phyloP scores from a whole-genome alignment of 257 asterid genomes.

The Leptodermis oblonga region DNA sequence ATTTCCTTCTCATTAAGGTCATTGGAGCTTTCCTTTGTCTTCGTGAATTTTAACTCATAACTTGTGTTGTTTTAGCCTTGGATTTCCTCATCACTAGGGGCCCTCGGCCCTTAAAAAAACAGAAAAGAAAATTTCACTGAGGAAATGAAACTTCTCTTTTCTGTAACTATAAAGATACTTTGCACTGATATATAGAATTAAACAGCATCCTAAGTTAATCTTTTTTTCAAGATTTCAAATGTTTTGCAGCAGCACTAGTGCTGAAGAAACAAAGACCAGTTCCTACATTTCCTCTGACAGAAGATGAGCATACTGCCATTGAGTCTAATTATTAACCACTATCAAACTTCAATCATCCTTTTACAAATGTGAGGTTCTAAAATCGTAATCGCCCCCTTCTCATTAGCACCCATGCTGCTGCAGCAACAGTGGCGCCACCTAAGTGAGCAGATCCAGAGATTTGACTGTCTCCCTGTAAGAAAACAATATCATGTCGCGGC shows the following conservation, averaged over 20 bases:
- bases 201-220: not conserved
- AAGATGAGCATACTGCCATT: not conserved
- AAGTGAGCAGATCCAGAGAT: constrained; percentile 77
- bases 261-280: not conserved
- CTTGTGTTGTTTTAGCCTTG: no score
- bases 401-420: constrained; percentile 59
- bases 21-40: no score
- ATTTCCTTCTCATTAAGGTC: no score
- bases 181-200: no score
- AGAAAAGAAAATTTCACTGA: no score
- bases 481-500: not conserved
- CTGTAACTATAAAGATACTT: no score
- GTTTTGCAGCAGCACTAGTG: not conserved
- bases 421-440: constrained; percentile 87
- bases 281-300: not conserved
- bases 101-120: no score
- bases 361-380: constrained; percentile 3
- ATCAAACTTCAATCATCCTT: not conserved
- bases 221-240: not conserved
- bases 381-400: constrained; percentile 55
- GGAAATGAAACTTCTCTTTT: no score
- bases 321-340: not conserved
- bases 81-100: no score
- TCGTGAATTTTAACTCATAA: no score
- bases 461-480: constrained; percentile 60